These are phyloP conservation scores for Coriaria nepalensis DNA, from an alignment of 306 rosid species.

Conservation along the genomic window DNA sequence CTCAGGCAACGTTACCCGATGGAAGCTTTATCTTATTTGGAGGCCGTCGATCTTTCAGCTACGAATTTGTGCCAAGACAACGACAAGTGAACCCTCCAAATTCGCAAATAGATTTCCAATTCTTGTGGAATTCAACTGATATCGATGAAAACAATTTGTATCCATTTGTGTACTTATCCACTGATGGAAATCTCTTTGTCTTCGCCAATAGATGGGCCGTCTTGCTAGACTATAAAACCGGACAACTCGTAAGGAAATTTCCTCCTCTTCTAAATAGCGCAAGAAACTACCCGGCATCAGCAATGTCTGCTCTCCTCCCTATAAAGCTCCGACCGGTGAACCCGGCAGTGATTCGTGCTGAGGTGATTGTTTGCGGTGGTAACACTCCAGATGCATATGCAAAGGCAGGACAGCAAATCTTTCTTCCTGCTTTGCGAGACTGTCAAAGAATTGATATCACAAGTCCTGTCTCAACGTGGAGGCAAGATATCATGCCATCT, in stretches of 20 bases:
- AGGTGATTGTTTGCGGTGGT: conserved; percentile 82
- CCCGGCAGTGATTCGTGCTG: conserved; percentile 11
- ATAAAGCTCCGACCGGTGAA: conserved; percentile 19
- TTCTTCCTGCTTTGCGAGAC: conserved; percentile 38
- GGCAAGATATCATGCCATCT: conserved; percentile 53
- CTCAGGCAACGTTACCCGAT: conserved; percentile 34
- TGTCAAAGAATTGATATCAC: conserved; percentile 46
- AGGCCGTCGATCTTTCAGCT: conserved; percentile 52
- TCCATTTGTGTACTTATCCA: conserved; percentile 51
- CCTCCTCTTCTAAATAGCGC: conserved; percentile 50
- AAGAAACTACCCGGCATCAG: conserved; percentile 82
- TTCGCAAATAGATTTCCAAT: conserved; percentile 18
- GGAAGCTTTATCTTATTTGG: conserved; percentile 57
- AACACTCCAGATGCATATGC: too few species aligned
- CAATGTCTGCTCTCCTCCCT: conserved; percentile 65
- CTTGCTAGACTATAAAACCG: conserved; percentile 32
- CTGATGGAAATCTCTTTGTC: conserved; percentile 65
- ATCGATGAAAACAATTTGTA: conserved; percentile 83
- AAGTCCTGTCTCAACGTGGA: conserved; percentile 34
- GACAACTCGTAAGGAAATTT: conserved; percentile 31
- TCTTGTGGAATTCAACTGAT: conserved; percentile 63
- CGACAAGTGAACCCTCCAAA: conserved; percentile 9
- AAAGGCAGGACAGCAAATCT: too few species aligned
- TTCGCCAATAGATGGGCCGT: conserved; percentile 73
- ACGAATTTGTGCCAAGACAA: conserved; percentile 47